These are phyloP conservation scores for Coprinopsis strossmayeri DNA, from an alignment of 768 basidiomycete genomes.

Conservation along the genomic window DNA sequence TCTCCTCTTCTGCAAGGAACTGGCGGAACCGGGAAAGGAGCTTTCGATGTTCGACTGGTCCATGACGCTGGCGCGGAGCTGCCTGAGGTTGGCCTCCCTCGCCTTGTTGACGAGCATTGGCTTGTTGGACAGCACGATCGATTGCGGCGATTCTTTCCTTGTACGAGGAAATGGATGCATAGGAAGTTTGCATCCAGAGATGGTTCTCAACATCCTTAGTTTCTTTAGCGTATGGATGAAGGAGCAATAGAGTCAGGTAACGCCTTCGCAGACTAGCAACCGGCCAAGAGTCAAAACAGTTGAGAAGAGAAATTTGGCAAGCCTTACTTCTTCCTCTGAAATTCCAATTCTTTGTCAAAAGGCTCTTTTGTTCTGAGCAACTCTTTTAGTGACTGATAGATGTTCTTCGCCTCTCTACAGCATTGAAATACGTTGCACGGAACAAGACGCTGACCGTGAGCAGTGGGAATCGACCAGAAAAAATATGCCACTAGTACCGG, in stretches of 20 bases:
- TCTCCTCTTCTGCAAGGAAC: constrained; percentile 85
- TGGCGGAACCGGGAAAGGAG: constrained; percentile 83
- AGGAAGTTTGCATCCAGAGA: constrained; percentile 91
- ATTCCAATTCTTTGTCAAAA: constrained; percentile 83
- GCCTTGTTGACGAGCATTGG: constrained; percentile 30
- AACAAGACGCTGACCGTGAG: constrained; percentile 5
- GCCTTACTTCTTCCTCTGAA: constrained; percentile 78
- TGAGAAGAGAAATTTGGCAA: constrained; percentile 11
- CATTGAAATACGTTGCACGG: constrained; percentile 14
- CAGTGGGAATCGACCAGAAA: constrained; percentile 4
- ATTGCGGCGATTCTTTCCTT: constrained; percentile 66
- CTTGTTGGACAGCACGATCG: constrained; percentile 51
- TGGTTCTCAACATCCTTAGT: constrained; percentile 76
- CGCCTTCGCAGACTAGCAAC: constrained; percentile 56
- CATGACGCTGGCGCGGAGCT: constrained; percentile 23
- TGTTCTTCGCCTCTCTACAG: constrained; percentile 69
- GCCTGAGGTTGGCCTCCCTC: constrained; percentile 15
- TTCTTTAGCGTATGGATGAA: constrained; percentile 64
- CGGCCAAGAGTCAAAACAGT: constrained; percentile 1
- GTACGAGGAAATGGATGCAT: constrained; percentile 77
- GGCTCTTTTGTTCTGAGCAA: constrained; percentile 67
- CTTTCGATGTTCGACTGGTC: constrained; percentile 79
- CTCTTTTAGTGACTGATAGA: constrained; percentile 71
- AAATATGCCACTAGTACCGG: constrained; percentile 28
- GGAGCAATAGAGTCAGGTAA: constrained; percentile 62